Base-by-base conservation (phyloP, 371 early-diverging fungal species). In the Parasitella parasitica region DNA sequence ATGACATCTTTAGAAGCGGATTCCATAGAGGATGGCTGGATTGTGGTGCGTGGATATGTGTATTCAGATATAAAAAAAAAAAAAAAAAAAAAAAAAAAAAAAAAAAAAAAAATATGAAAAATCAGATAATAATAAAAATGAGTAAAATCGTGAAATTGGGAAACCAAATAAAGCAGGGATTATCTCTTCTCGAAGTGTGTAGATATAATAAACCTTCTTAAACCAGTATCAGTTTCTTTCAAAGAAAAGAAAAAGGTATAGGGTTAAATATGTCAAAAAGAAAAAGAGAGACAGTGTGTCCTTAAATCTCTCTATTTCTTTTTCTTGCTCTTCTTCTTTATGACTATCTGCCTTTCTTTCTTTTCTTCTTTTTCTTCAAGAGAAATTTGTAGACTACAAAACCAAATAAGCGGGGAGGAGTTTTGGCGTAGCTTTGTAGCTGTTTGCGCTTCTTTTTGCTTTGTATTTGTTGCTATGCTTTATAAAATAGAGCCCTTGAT, bases 1-100 rank as follows among this genome's bases (percentile, higher is more conserved):
- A 86, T 71, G 46, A 83, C 75, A 59, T 81, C 75, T 30, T 61
- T 61, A 53, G 27, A 26, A 24, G 37, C 6, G 22, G 26, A 6
- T 37, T 54, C 50, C 65, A 64, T 64, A 9, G 12, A 28, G 9
- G 18, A 26, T 28, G 27, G 28, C 26, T 5, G n/a, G 15, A 6
- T 26, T 27, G 2, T 54, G 24, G 22, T 37, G 36, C 38, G 13
- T 37, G n/a, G 26, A 51, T n/a, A n/a, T n/a, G n/a, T 51, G 28
- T 51, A 16, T 1, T 56, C 1, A 32, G 32, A 32, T 8, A 3
- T 8, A 4, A 3, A 32, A 32, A 8, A 36, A 4, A 36, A 38
- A 9, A 20, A 58, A 34, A 57, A 16, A 57, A 38, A 30, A 41
- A 60, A 48, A 37, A 54, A 61, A 54, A 22, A 48, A 46, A 52